phyloP scores from a whole-genome alignment of 768 basidiomycete species.

The Suillus hirtellus region DNA sequence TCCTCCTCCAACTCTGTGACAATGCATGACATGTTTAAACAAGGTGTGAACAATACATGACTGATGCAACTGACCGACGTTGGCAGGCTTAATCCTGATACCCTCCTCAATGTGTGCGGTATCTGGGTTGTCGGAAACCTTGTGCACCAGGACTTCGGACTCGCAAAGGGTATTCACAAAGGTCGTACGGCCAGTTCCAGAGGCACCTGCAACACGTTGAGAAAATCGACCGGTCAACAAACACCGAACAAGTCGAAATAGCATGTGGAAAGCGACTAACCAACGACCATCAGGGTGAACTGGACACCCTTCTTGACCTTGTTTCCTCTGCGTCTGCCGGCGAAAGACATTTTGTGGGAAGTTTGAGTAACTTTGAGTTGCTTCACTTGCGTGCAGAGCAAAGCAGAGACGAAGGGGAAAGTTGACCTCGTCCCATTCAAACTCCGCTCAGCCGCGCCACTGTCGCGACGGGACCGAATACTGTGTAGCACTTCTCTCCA shows the following conservation, averaged over 20 bases:
- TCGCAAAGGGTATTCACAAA: constrained; percentile 99
- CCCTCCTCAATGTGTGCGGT: constrained; percentile 93
- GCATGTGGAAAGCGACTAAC: constrained; percentile 48
- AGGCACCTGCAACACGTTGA: constrained; percentile 66
- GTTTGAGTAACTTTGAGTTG: constrained; percentile 14
- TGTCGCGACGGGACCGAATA: constrained; percentile 25
- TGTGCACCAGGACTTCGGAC: constrained; percentile 87
- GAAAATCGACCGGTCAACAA: constrained; percentile 16
- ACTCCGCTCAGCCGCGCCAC: constrained; percentile 36
- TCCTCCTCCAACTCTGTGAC: constrained; percentile 92
- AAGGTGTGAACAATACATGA: not conserved
- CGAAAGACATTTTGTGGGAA: constrained; percentile 68
- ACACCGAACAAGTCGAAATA: constrained; percentile 15
- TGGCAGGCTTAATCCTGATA: constrained; percentile 92
- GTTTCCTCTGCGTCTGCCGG: constrained; percentile 84
- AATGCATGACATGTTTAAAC: constrained; percentile 8
- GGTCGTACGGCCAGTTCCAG: constrained; percentile 95
- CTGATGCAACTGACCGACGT: constrained; percentile 62
- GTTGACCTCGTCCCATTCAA: constrained; percentile 32
- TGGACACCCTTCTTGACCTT: constrained; percentile 99
- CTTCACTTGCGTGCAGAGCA: constrained; percentile 32
- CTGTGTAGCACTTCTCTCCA: not conserved
- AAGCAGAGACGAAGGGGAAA: constrained; percentile 32
- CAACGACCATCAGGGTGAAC: constrained; percentile 97
- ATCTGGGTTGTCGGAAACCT: constrained; percentile 80